Conservation (phyloP, 768 basidiomycete genomes). For the Tricholoma terreum region DNA sequence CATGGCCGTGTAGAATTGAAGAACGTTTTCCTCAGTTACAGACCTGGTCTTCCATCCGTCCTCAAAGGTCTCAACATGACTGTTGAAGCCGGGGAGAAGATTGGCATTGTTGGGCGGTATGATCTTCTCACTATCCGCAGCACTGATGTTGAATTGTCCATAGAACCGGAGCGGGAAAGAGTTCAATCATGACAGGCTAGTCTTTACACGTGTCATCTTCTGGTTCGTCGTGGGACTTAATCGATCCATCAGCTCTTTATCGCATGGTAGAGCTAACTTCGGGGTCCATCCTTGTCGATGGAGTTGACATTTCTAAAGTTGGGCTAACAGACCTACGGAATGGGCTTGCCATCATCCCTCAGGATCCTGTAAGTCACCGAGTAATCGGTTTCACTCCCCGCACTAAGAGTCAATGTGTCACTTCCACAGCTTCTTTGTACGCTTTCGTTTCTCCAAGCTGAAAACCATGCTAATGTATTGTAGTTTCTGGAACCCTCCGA, state of each 20-base stretch:
- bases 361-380: constrained; percentile 60
- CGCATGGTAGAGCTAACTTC: constrained; percentile 77
- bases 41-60: constrained; percentile 85
- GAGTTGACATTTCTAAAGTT: constrained; percentile 76
- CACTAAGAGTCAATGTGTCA: constrained; percentile 3
- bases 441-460: constrained; percentile 9
- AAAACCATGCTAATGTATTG: constrained; percentile 9
- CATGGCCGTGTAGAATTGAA: constrained; percentile 72
- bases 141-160: background rate
- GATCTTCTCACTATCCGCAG: background rate
- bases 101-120: constrained; percentile 79
- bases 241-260: constrained; percentile 55
- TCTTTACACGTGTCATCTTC: background rate
- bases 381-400: background rate
- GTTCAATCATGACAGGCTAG: constrained; percentile 78
- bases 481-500: constrained; percentile 78
- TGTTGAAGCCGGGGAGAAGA: constrained; percentile 77
- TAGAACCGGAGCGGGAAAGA: constrained; percentile 86
- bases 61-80: constrained; percentile 78
- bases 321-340: constrained; percentile 73
- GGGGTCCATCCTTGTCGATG: constrained; percentile 78
- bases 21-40: constrained; percentile 75
- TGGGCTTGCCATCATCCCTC: constrained; percentile 76
- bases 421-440: constrained; percentile 44
- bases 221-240: background rate